These are phyloP conservation scores for Fusarium paranaense DNA, from an alignment of 2,329 filamentous ascomycete species.

Conservation along the genomic window DNA sequence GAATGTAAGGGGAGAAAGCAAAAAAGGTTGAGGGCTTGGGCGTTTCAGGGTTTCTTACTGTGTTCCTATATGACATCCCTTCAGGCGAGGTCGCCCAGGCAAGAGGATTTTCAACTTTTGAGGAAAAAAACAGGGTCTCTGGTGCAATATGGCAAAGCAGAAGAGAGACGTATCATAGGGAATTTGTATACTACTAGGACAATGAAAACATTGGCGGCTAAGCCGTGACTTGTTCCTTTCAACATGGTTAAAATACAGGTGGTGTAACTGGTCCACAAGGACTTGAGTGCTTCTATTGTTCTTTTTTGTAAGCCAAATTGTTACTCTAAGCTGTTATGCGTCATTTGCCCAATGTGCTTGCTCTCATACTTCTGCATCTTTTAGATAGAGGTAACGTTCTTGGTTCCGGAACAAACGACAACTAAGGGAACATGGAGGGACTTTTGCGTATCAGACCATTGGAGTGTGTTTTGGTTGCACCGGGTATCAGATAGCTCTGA, in stretches of 20 bases:
- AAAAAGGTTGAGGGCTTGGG: not conserved
- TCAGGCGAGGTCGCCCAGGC: not conserved
- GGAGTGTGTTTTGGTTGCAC: not conserved
- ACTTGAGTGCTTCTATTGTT: not conserved
- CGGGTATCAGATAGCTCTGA: not conserved
- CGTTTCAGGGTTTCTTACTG: not conserved
- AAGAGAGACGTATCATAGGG: not conserved
- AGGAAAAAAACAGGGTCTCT: not conserved
- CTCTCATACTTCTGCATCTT: not conserved
- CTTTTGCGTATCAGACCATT: not conserved
- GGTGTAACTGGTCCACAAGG: not conserved
- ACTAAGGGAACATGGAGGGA: not conserved
- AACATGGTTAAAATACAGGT: not conserved
- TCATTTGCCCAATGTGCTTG: not conserved
- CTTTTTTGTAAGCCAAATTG: not conserved
- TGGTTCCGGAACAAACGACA: not conserved
- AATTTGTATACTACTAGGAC: not conserved
- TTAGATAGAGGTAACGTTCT: not conserved
- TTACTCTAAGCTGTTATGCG: not conserved
- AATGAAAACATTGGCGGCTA: not conserved
- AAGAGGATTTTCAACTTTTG: not conserved
- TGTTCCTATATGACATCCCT: not conserved
- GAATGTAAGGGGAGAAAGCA: not conserved
- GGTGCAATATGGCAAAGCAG: not conserved
- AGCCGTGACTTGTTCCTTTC: not conserved